phyloP scores from a whole-genome alignment of 495 filamentous ascomycete genomes.

The Copromyces sp. region DNA sequence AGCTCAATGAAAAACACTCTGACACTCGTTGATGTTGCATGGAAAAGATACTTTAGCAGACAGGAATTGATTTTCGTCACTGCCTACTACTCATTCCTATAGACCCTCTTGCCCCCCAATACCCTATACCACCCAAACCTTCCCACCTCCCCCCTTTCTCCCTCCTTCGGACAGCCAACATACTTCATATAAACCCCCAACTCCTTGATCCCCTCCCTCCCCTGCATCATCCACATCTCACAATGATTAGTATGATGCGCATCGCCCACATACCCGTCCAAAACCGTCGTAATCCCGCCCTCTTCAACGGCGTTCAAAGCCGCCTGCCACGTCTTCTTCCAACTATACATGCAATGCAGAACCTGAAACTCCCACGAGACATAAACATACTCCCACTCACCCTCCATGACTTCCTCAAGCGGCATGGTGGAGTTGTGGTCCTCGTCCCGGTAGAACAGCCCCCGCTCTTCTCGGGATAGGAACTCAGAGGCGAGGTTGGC shows the following conservation, averaged over 20 bases:
- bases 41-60: no score
- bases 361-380: not conserved
- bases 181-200: conserved; percentile 2
- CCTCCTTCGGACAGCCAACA: not conserved
- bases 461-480: not conserved
- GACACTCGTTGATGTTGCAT: no score
- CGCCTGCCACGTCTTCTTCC: not conserved
- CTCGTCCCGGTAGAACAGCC: not conserved
- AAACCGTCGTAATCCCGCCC: no score
- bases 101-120: not conserved
- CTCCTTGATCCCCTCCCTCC: not conserved
- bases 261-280: conserved; percentile 1
- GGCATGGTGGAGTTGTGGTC: not conserved
- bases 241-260: not conserved
- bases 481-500: not conserved
- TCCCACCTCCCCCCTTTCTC: not conserved
- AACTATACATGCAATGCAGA: not conserved
- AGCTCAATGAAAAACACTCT: no score
- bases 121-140: conserved; percentile 7
- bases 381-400: conserved; percentile 2
- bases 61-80: no score
- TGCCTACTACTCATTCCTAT: not conserved
- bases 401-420: not conserved
- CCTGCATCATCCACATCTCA: conserved; percentile 1
- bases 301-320: not conserved